Conservation (phyloP, 2,329 filamentous ascomycete species). For the Coniochaeta sp. region DNA sequence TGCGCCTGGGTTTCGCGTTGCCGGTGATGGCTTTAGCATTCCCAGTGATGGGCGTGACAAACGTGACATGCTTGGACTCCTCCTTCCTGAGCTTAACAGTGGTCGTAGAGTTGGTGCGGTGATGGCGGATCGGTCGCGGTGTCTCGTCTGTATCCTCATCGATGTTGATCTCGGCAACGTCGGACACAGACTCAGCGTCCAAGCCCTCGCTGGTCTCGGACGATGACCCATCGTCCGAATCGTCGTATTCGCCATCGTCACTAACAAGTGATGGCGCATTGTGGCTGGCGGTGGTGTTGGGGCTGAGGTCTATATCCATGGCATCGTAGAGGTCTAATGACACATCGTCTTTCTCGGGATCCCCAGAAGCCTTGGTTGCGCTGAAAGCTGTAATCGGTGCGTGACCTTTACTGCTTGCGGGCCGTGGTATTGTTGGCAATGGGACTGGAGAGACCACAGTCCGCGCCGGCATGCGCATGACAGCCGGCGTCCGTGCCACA, state of each 20-base stretch:
- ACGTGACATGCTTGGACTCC: conserved; percentile 46
- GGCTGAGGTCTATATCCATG: conserved; percentile 57
- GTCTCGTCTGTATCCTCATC: conserved; percentile 44
- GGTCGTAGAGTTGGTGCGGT: conserved; percentile 27
- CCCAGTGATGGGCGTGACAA: conserved; percentile 43
- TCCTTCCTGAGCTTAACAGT: conserved; percentile 45
- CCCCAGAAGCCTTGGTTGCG: conserved; percentile 30
- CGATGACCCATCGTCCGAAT: conserved; percentile 57
- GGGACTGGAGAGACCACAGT: conserved; percentile 44
- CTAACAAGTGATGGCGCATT: conserved; percentile 74
- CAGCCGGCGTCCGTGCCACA: conserved; percentile 28
- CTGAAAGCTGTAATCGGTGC: conserved; percentile 12
- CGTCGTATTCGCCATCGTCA: conserved; percentile 72
- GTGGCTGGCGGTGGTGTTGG: conserved; percentile 63
- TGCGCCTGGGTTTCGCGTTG: conserved; percentile 22
- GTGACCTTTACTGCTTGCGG: conserved; percentile 51
- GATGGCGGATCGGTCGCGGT: conserved; percentile 34
- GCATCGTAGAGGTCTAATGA: conserved; percentile 38
- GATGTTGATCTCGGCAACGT: conserved; percentile 54
- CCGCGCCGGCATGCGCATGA: conserved; percentile 52
- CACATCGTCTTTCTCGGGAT: conserved; percentile 14
- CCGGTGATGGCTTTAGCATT: conserved; percentile 12
- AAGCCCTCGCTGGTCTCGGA: conserved; percentile 50
- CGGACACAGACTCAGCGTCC: conserved; percentile 51
- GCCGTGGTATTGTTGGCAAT: conserved; percentile 31